phyloP scores from a whole-genome alignment of 768 basidiomycete species.

The Kwoniella europaea region DNA sequence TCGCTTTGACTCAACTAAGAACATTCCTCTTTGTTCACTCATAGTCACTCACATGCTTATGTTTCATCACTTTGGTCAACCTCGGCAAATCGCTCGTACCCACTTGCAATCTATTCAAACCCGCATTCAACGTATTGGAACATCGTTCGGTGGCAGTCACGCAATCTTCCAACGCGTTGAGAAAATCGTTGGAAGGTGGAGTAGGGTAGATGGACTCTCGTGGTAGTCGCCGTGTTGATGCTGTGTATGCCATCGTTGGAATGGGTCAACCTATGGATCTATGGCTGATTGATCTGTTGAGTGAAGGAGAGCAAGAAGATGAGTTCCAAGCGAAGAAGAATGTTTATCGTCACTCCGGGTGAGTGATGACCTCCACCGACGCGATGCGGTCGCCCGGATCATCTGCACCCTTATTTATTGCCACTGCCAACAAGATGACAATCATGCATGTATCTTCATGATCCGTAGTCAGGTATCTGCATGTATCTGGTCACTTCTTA shows the following conservation, averaged over 20 bases:
- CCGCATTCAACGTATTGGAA: conserved; percentile 22
- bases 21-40: background rate
- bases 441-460: too few relatives aligned
- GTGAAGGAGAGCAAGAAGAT: too few relatives aligned
- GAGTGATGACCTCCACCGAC: too few relatives aligned
- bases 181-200: conserved; percentile 37
- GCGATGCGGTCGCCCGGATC: too few relatives aligned
- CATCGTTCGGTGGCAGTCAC: conserved; percentile 48
- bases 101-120: conserved; percentile 29
- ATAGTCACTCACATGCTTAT: conserved; percentile 49
- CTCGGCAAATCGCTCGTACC: conserved; percentile 52
- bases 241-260: conserved; percentile 17
- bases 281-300: too few relatives aligned
- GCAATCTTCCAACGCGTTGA: conserved; percentile 50
- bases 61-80: conserved; percentile 49
- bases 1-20: background rate
- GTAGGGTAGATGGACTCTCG: conserved; percentile 29
- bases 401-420: too few relatives aligned
- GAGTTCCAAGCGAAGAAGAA: too few relatives aligned
- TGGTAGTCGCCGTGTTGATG: conserved; percentile 19
- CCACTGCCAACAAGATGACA: too few relatives aligned
- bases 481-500: too few relatives aligned
- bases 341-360: too few relatives aligned
- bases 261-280: background rate
- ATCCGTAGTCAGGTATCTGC: too few relatives aligned